These are phyloP conservation scores for Citeromyces matritensis DNA, from an alignment of 805 yeast genomes.

Conservation along the genomic window DNA sequence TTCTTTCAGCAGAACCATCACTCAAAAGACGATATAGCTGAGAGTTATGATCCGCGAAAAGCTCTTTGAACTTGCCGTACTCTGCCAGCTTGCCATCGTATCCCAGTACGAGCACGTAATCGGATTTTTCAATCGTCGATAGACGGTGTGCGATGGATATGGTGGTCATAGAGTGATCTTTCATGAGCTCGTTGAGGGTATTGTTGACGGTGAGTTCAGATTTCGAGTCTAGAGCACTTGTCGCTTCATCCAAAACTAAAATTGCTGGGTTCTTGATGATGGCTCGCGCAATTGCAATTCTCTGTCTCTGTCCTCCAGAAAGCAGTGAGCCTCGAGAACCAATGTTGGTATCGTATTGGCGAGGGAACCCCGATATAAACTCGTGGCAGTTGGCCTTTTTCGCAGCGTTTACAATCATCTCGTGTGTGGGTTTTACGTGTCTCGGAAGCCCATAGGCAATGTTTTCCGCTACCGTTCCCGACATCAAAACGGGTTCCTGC, in stretches of 20 bases:
- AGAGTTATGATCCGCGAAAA: slow-evolving; percentile 25
- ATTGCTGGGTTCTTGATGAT: slow-evolving; percentile 58
- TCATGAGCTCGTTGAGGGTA: slow-evolving; percentile 44
- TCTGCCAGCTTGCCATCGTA: slow-evolving; percentile 66
- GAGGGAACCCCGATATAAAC: slow-evolving; percentile 65
- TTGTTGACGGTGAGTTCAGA: slow-evolving; percentile 76
- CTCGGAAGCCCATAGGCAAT: slow-evolving; percentile 52
- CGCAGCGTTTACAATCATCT: slow-evolving; percentile 49
- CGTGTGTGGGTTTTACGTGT: slow-evolving; percentile 36
- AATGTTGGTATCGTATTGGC: slow-evolving; percentile 66
- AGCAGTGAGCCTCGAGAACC: slow-evolving; percentile 64
- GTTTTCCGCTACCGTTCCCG: slow-evolving; percentile 81
- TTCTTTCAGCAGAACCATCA: slow-evolving; percentile 9
- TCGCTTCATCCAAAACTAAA: slow-evolving; percentile 82
- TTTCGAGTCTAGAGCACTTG: slow-evolving; percentile 83
- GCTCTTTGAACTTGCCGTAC: slow-evolving; percentile 49
- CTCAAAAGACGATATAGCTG: slow-evolving; percentile 16
- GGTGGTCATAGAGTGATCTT: slow-evolving; percentile 49
- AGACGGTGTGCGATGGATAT: slow-evolving; percentile 88
- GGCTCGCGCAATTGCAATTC: slow-evolving; percentile 85
- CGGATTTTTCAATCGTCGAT: slow-evolving; percentile 74
- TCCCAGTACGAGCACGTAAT: slow-evolving; percentile 70
- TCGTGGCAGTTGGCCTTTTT: slow-evolving; percentile 58
- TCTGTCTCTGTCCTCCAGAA: slow-evolving; percentile 91
- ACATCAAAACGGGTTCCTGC: slow-evolving; percentile 82